phyloP scores from a whole-genome alignment of 164 flowering plant genomes.

The Vitis rotundifolia region DNA sequence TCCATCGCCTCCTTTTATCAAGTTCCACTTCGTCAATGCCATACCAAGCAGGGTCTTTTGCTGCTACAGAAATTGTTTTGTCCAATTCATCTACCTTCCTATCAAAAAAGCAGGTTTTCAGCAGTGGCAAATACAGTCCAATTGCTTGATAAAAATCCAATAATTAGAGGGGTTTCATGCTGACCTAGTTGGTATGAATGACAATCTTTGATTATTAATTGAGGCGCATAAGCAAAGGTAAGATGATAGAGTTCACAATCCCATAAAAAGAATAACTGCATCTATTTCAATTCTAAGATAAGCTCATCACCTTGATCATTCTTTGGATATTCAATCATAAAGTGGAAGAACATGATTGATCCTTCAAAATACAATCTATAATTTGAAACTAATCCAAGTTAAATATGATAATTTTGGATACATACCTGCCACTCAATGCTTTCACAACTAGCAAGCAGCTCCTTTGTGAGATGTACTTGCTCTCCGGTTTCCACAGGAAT shows the following conservation, averaged over 20 bases:
- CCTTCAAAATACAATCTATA: neutral
- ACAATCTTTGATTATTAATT: neutral
- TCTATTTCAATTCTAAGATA: neutral
- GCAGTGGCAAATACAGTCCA: conserved; percentile 11
- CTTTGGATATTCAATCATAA: neutral
- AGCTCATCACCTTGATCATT: neutral
- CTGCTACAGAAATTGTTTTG: conserved; percentile 80
- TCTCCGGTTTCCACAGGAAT: conserved; percentile 53
- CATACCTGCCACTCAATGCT: conserved; percentile 99
- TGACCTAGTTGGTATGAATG: neutral
- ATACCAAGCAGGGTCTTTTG: conserved; percentile 77
- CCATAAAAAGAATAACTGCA: too few relatives aligned
- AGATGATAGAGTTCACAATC: too few relatives aligned
- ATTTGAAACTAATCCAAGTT: neutral
- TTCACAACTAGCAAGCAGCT: conserved; percentile 68
- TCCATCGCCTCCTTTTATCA: conserved; percentile 81
- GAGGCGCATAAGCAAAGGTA: neutral
- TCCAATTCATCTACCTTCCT: conserved; percentile 93
- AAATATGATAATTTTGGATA: neutral
- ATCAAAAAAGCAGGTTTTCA: conserved; percentile 49
- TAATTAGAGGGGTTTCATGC: neutral
- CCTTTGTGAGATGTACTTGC: conserved; percentile 54
- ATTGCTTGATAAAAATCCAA: neutral
- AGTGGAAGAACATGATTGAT: neutral
- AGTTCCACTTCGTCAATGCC: conserved; percentile 75